These are phyloP conservation scores for Neoboletus brunneissimus DNA, from an alignment of 768 basidiomycete species.

Conservation along the genomic window DNA sequence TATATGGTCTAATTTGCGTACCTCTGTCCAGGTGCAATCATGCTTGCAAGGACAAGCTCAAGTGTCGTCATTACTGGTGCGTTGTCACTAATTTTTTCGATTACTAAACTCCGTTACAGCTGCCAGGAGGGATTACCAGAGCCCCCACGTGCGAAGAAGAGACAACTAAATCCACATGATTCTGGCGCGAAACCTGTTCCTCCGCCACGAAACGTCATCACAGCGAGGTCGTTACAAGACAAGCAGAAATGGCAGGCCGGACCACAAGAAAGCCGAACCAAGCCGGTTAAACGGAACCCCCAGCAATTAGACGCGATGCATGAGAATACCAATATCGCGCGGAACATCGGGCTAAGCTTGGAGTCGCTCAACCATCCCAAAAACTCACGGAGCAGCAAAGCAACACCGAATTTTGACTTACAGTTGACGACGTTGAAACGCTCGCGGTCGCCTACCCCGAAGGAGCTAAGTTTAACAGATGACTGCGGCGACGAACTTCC, in stretches of 20 bases:
- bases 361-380: conserved; percentile 37
- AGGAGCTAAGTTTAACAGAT: conserved; percentile 16
- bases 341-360: conserved; percentile 39
- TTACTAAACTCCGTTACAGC: conserved; percentile 38
- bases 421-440: conserved; percentile 39
- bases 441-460: conserved; percentile 18
- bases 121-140: conserved; percentile 68
- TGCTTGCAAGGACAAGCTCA: conserved; percentile 70
- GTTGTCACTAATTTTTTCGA: conserved; percentile 1
- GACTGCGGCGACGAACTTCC: conserved; percentile 38
- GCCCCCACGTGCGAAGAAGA: conserved; percentile 41
- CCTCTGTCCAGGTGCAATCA: conserved; percentile 66
- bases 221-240: conserved; percentile 1
- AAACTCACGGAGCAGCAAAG: conserved; percentile 13
- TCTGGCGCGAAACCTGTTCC: conserved; percentile 1
- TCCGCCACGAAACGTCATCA: not conserved
- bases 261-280: conserved; percentile 23
- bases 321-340: conserved; percentile 40
- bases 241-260: not conserved
- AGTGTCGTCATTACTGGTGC: conserved; percentile 74
- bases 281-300: conserved; percentile 28
- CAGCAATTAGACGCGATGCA: conserved; percentile 44
- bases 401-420: conserved; percentile 47
- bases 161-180: conserved; percentile 22
- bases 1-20: not conserved